Percentiles rank a stretch among this genome's conserved stretches.
phyloP scores from a whole-genome alignment of 2,329 filamentous ascomycete species.

The Botrytis paeoniae region DNA sequence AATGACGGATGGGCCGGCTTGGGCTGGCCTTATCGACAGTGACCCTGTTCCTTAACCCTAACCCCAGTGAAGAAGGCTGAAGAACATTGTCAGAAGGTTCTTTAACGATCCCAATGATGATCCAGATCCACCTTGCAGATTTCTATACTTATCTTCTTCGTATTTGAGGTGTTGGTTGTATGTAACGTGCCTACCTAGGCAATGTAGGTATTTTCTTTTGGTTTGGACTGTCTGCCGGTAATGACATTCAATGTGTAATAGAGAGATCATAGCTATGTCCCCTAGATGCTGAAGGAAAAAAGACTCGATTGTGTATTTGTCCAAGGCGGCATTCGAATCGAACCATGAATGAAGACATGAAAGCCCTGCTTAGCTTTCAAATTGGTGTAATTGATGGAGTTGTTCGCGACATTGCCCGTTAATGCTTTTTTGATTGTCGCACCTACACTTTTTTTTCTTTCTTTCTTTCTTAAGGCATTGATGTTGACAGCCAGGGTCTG shows the following conservation, averaged over 20 bases:
- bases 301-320: neutral
- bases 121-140: constrained; percentile 15
- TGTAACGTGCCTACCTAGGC: neutral
- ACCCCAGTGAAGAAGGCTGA: constrained; percentile 17
- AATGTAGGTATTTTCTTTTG: neutral
- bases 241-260: neutral
- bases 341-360: neutral
- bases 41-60: constrained; percentile 3
- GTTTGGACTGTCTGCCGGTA: neutral
- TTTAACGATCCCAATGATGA: constrained; percentile 24
- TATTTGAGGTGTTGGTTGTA: neutral
- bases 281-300: too few relatives aligned
- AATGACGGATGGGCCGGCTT: neutral
- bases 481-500: constrained; percentile 14
- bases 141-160: neutral
- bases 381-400: constrained; percentile 8
- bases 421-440: constrained; percentile 21
- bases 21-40: constrained; percentile 4
- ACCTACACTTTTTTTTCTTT: neutral
- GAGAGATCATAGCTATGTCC: neutral
- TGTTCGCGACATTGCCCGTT: constrained; percentile 23
- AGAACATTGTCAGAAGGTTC: constrained; percentile 15
- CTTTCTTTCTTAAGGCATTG: constrained; percentile 20
- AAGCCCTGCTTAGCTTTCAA: neutral
- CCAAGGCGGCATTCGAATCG: neutral